phyloP scores from a whole-genome alignment of 2,329 filamentous ascomycete genomes.

The Epichloe sibirici region DNA sequence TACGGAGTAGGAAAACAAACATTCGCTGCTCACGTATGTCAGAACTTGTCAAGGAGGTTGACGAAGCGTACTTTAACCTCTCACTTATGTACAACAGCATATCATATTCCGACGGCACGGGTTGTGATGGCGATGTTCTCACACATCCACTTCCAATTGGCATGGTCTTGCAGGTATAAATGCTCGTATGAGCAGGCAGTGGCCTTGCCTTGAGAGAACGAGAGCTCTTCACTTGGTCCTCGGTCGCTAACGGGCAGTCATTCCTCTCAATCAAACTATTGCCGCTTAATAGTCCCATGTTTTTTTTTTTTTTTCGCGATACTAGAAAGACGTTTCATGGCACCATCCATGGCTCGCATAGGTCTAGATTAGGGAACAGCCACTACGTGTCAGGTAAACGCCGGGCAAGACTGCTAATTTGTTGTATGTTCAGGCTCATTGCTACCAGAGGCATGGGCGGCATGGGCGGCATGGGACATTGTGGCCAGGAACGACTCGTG shows the following conservation, averaged over 20 bases:
- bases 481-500: background rate
- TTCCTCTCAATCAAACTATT: background rate
- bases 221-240: background rate
- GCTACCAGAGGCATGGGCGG: constrained; percentile 13
- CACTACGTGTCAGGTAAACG: background rate
- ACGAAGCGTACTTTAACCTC: background rate
- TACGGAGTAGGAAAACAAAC: no score
- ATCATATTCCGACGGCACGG: background rate
- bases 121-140: background rate
- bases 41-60: background rate
- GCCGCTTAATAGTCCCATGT: background rate
- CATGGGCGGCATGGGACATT: constrained; percentile 5
- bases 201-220: background rate
- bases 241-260: background rate
- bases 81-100: background rate
- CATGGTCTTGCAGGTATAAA: background rate
- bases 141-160: background rate
- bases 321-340: background rate
- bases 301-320: background rate
- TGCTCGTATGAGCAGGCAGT: background rate
- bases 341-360: background rate
- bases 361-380: background rate
- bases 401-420: background rate
- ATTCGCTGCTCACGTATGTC: background rate
- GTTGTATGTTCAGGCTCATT: background rate